Conservation (phyloP, 768 basidiomycete genomes). For the Lactarius hengduanensis region DNA sequence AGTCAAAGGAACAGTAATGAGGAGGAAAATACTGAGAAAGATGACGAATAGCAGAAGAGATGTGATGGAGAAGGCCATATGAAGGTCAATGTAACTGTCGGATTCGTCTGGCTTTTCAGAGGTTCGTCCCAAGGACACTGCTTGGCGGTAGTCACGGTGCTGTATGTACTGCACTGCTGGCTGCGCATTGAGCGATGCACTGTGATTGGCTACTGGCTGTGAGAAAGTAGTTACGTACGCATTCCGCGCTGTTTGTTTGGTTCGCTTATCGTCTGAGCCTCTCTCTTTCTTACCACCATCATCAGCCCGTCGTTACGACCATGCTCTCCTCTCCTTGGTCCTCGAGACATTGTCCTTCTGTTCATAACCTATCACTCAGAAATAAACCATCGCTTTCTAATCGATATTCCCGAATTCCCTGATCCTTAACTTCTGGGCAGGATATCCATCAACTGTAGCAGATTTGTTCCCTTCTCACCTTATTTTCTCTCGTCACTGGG, state of each 20-base stretch:
- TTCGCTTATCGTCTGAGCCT: not conserved
- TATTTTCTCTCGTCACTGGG: not conserved
- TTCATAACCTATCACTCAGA: not conserved
- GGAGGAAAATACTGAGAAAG: conserved; percentile 57
- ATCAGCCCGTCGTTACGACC: not conserved
- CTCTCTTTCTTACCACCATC: conserved; percentile 17
- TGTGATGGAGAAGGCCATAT: conserved; percentile 33
- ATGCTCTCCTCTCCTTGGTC: not conserved
- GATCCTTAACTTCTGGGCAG: not conserved
- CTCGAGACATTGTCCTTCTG: not conserved
- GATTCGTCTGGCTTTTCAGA: conserved; percentile 16
- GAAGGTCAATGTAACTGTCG: conserved; percentile 19
- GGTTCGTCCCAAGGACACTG: not conserved
- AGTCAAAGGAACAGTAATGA: conserved; percentile 46
- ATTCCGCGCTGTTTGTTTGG: conserved; percentile 2
- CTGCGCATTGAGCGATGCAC: not conserved
- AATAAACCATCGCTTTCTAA: too few species aligned
- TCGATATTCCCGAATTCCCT: not conserved
- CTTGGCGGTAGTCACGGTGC: not conserved
- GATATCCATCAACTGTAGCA: not conserved
- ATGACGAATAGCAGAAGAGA: conserved; percentile 48
- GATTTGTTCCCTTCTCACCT: not conserved
- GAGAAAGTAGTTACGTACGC: conserved; percentile 18
- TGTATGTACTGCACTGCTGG: not conserved
- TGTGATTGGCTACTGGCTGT: conserved; percentile 1